Evolutionary conservation across 2,329 filamentous ascomycete species (phyloP).

Genomic region (Talaromyces verruculosus): DNA sequence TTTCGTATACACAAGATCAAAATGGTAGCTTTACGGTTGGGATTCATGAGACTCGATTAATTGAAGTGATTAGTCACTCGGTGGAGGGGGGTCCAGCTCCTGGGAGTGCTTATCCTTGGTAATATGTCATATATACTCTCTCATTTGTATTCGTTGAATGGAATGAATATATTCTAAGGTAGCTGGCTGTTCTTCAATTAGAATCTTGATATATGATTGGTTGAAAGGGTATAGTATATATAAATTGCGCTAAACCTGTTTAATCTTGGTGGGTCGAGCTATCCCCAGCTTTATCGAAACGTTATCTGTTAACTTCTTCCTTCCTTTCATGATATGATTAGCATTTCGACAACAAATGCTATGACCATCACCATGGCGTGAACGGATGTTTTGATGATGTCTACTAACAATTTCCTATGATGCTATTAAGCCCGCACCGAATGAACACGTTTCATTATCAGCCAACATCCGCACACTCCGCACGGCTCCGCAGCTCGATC

Average conservation of each 20-base stretch:
- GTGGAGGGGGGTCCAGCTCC: not conserved
- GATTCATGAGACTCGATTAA: not conserved
- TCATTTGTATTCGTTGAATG: not conserved
- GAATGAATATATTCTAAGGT: not conserved
- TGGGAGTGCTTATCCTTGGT: not conserved
- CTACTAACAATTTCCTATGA: not conserved
- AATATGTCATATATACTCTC: not conserved
- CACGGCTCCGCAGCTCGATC: not conserved
- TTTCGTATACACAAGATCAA: not conserved
- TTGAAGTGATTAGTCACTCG: not conserved
- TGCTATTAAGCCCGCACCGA: not conserved
- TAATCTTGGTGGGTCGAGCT: not conserved
- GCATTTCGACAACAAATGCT: not conserved
- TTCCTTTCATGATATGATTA: not conserved
- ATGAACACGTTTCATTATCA: not conserved
- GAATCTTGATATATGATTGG: constrained; percentile 1
- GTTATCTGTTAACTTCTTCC: constrained; percentile 8
- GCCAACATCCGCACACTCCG: not conserved
- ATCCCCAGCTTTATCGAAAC: constrained; percentile 17
- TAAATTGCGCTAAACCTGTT: not conserved
- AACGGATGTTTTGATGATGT: not conserved
- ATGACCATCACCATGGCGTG: not conserved
- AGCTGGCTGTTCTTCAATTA: not conserved
- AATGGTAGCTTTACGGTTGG: not conserved
- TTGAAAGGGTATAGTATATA: not conserved